Evolutionary conservation across 2,329 filamentous ascomycete genomes (phyloP).

Genomic region (Colletotrichum filicis): DNA sequence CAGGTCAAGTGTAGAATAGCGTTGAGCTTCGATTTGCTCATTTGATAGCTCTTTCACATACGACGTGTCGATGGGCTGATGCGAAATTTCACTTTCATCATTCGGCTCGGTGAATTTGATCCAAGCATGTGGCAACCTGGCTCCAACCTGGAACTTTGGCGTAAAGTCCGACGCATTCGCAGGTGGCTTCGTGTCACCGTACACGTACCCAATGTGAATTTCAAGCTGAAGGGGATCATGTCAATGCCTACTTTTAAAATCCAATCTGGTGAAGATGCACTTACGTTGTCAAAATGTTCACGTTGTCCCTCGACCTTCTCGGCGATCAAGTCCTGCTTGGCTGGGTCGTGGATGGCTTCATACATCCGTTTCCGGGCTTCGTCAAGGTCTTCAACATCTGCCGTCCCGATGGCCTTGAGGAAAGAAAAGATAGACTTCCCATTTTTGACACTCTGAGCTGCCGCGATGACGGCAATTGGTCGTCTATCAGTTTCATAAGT

Average conservation of each 20-base stretch:
- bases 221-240: slow-evolving; percentile 40
- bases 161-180: slow-evolving; percentile 49
- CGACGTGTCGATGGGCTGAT: slow-evolving; percentile 44
- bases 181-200: slow-evolving; percentile 46
- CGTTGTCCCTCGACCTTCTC: slow-evolving; percentile 48
- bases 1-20: slow-evolving; percentile 50
- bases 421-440: slow-evolving; percentile 54
- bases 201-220: slow-evolving; percentile 56
- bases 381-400: slow-evolving; percentile 42
- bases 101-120: slow-evolving; percentile 35
- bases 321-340: slow-evolving; percentile 44
- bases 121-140: slow-evolving; percentile 54
- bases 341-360: slow-evolving; percentile 42
- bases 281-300: slow-evolving; percentile 54
- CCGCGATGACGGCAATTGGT: slow-evolving; percentile 51
- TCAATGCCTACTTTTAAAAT: not conserved
- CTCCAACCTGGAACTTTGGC: slow-evolving; percentile 49
- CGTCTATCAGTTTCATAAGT: slow-evolving; percentile 50
- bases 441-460: slow-evolving; percentile 55
- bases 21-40: slow-evolving; percentile 39
- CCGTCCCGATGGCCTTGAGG: slow-evolving; percentile 50
- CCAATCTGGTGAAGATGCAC: not conserved
- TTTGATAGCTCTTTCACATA: slow-evolving; percentile 46
- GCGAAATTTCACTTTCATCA: not conserved
- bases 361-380: slow-evolving; percentile 44